Evolutionary conservation across 257 asterid species (phyloP).

Genomic region (Rauvolfia tetraphylla): DNA sequence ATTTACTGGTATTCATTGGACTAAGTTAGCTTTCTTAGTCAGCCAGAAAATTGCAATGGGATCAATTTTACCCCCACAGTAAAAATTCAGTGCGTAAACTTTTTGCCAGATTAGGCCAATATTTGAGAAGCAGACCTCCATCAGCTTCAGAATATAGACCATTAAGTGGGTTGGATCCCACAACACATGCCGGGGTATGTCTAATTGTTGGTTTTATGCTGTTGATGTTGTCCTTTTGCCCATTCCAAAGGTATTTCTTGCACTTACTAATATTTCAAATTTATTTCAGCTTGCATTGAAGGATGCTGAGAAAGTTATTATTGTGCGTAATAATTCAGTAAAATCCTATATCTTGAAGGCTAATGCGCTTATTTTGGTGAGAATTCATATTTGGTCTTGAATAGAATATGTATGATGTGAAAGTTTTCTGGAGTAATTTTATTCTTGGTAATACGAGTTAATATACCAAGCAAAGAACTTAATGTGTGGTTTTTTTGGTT

Average conservation of each 20-base stretch:
- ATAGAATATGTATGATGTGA: not conserved
- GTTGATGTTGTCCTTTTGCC: constrained; percentile 1
- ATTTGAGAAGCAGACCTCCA: constrained; percentile 70
- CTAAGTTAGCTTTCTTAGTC: not conserved
- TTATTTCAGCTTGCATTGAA: constrained; percentile 76
- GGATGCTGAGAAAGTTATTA: constrained; percentile 88
- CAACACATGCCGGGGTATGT: constrained; percentile 84
- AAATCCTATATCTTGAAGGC: constrained; percentile 71
- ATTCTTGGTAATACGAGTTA: not conserved
- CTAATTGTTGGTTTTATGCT: constrained; percentile 6
- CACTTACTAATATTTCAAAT: constrained; percentile 10
- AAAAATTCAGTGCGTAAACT: constrained; percentile 4
- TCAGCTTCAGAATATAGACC: constrained; percentile 78
- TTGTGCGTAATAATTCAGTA: constrained; percentile 36
- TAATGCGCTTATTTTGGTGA: constrained; percentile 85
- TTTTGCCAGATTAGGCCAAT: constrained; percentile 60
- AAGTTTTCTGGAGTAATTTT: not conserved
- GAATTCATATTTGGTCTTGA: constrained; percentile 18
- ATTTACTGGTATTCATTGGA: constrained; percentile 1
- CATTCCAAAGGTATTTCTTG: constrained; percentile 4
- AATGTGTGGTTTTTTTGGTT: not conserved
- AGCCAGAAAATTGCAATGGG: not conserved
- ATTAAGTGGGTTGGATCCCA: constrained; percentile 87
- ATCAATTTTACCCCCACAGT: not conserved
- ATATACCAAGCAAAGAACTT: not conserved